These are phyloP conservation scores for Phylloporus scabripes DNA, from an alignment of 768 basidiomycete genomes.

Conservation along the genomic window DNA sequence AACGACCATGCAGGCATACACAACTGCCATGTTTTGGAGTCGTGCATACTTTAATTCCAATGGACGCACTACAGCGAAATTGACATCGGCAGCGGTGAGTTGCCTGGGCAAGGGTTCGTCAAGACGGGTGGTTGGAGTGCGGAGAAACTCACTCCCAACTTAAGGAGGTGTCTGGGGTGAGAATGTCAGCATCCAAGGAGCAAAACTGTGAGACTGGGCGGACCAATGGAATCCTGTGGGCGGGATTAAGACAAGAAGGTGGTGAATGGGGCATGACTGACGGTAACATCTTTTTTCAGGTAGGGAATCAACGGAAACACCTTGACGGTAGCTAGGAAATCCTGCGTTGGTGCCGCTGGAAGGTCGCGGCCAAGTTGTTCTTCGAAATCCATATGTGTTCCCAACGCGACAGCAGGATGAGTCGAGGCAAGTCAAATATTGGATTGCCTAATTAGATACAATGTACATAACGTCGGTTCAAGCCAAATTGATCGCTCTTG, in stretches of 20 bases:
- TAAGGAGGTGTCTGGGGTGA: slow-evolving; percentile 54
- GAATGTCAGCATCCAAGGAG: neutral
- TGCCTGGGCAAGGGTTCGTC: slow-evolving; percentile 42
- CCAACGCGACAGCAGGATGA: neutral
- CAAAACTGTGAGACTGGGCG: neutral
- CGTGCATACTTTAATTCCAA: slow-evolving; percentile 74
- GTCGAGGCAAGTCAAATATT: neutral
- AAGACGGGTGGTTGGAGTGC: neutral
- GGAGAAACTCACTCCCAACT: slow-evolving; percentile 67
- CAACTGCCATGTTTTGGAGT: slow-evolving; percentile 65
- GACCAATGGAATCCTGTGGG: slow-evolving; percentile 26
- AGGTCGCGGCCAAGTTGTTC: slow-evolving; percentile 24
- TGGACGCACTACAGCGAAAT: slow-evolving; percentile 74
- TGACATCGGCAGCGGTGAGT: slow-evolving; percentile 76
- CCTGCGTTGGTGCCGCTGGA: slow-evolving; percentile 49
- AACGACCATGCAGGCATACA: slow-evolving; percentile 74
- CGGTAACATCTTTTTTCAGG: slow-evolving; percentile 63
- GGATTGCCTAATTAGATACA: slow-evolving; percentile 22
- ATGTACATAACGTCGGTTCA: slow-evolving; percentile 7
- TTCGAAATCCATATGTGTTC: slow-evolving; percentile 36
- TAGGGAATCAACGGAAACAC: slow-evolving; percentile 80
- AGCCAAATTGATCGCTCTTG: slow-evolving; percentile 32
- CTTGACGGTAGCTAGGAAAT: slow-evolving; percentile 54
- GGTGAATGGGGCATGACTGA: slow-evolving; percentile 33
- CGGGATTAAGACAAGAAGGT: slow-evolving; percentile 14